These are phyloP conservation scores for Fusarium ambrosium DNA, from an alignment of 2,329 filamentous ascomycete species.

Conservation along the genomic window DNA sequence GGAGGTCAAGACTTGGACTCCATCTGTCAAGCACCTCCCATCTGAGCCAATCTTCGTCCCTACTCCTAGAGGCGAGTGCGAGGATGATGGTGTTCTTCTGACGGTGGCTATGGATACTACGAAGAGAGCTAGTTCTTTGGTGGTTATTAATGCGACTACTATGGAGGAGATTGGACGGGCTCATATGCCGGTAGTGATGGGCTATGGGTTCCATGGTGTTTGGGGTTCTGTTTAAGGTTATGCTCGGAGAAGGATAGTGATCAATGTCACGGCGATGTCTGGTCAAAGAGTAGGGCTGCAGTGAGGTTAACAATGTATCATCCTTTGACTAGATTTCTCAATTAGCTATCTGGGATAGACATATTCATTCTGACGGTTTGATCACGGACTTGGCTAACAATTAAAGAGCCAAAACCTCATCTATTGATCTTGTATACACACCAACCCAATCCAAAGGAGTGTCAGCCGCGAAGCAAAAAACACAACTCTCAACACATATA, in stretches of 20 bases:
- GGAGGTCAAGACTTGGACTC: constrained; percentile 4
- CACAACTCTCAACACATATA: not conserved
- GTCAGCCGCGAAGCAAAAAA: not conserved
- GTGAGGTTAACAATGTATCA: not conserved
- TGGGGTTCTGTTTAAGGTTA: not conserved
- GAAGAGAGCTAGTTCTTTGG: constrained; percentile 14
- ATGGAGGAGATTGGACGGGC: constrained; percentile 20
- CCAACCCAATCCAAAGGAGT: not conserved
- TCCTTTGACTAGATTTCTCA: not conserved
- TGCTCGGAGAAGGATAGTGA: not conserved
- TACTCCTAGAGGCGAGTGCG: not conserved
- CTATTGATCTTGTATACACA: not conserved
- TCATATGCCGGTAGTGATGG: constrained; percentile 20
- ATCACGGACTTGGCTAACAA: not conserved
- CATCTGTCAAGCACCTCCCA: constrained; percentile 4
- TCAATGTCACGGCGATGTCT: not conserved
- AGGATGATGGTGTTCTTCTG: constrained; percentile 18
- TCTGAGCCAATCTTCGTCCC: constrained; percentile 24
- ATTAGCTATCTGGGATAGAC: not conserved
- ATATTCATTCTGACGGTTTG: not conserved
- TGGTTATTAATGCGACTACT: constrained; percentile 13
- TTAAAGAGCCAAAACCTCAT: not conserved
- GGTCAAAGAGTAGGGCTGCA: not conserved
- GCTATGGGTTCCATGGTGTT: constrained; percentile 16
- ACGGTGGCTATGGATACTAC: constrained; percentile 14